Base-by-base conservation (phyloP, 805 yeast species). In the Saturnispora ahearnii region DNA sequence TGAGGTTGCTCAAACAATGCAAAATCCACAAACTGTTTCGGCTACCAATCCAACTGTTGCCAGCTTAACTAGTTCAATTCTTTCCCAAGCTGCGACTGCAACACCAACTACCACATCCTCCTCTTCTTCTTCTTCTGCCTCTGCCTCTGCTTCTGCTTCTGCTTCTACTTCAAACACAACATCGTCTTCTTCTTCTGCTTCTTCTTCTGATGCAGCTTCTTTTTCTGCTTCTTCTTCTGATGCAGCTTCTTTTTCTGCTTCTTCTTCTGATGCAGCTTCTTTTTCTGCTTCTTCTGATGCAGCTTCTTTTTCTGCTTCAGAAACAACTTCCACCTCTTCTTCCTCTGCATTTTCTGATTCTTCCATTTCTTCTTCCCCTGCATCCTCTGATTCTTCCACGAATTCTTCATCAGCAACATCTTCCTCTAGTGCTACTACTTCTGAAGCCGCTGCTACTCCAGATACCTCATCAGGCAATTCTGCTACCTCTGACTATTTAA, bases 401-500 rank as follows among this genome's bases (percentile, higher is more conserved):
- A 36, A 56, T 32, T 47, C 54, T 11, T 45, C 55, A 2, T 52
- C 57, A 29, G 41, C 56, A 5, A 32, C 67, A 4, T 42, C 57
- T 44, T 29, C 50, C 12, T 37, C 55, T 3, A 31, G 52, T 21
- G 44, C 63, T 41, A 56, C 59, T 24, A 24, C 42, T 38, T 22
- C 41, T 22, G 18, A 18, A 18, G 18, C 41, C 28, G 28, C 26
- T 37, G 66, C 74, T 3, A 63, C 68, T 46, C 51, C 64, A 4
- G 51, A 63, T 4, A 26, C 63, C 15, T 44, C 66, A 26, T 55
- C 67, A 10, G 38, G 67, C 28, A 51, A 66, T n/a, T 50, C 68
- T 11, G 51, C 67, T 31, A 56, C 72, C 15, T 55, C 63, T 34
- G 53, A 69, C 22, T 58, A 57, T 24, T 52, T 64, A 32, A 55